Evolutionary conservation across 1,284 basidiomycete species (phyloP), one percentile per base, ranked within the genome.

Genomic region (Tremellales sp.): DNA sequence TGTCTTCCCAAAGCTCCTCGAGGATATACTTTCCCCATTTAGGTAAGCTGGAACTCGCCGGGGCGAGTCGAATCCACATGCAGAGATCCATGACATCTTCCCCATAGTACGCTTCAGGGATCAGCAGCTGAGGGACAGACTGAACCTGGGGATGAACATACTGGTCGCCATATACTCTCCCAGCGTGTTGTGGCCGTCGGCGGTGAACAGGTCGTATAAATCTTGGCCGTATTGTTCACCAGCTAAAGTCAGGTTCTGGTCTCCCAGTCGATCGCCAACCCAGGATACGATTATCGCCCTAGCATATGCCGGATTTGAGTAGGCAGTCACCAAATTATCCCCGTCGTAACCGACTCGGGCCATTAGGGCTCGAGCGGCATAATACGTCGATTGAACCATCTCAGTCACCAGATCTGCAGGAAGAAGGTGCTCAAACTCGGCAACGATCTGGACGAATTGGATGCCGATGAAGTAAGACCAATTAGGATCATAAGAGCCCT

Each of bases 271-370:
- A 27, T 50, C 25, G 1, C 52, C 52, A 5, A 51, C 49, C 52
- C 52, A 53, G 18, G 37, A 32, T 6, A 53, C 51, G 25, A 53
- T 14, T 4, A 54, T 31, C 5, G 52, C 52, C 21, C 52, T 34
- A 9, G 48, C 52, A 18, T 51, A 24, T 9, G 52, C 48, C 6
- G 52, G 52, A 28, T 54, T 54, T 9, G 53, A 37, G 32, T 55
- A 55, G 6, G 53, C 53, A 12, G 53, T 55, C 32, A 55, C 53
- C 9, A 55, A 41, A 28, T 55, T 55, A 40, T 55, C 53, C n/a
- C 53, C 53, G 25, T 55, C 50, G 28, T 55, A 52, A 0, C 53
- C 53, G 4, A 51, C 50, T 8, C 53, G 45, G 13, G 49, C 46
- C 53, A 55, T 55, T 28, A 55, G 47, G 25, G 45, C 14, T 8